phyloP scores from a whole-genome alignment of 31 red algal species.

The Endocladia muricata region DNA sequence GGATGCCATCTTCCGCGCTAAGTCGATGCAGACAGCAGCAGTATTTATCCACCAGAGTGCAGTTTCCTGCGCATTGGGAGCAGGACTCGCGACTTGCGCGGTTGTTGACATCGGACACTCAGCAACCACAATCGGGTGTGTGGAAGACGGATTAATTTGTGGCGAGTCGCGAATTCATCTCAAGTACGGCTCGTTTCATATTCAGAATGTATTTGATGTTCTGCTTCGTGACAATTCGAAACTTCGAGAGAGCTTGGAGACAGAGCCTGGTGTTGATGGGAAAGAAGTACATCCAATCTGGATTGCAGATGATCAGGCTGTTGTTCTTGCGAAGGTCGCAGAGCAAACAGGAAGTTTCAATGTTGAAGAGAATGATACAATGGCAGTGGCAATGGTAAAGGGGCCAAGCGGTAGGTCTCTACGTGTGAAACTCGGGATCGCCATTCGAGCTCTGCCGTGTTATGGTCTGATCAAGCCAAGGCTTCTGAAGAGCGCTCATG shows the following conservation, averaged over 20 bases:
- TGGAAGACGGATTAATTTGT: conserved; percentile 55
- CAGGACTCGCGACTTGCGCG: conserved; percentile 41
- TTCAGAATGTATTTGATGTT: conserved; percentile 53
- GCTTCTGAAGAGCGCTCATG: conserved; percentile 34
- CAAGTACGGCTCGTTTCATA: conserved; percentile 54
- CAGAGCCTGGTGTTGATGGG: not conserved
- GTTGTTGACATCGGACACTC: conserved; percentile 72
- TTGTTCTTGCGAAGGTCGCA: conserved; percentile 22
- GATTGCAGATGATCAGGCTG: conserved; percentile 16
- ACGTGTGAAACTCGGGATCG: conserved; percentile 54
- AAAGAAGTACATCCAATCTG: not conserved
- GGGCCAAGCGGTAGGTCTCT: conserved; percentile 40
- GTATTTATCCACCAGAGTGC: conserved; percentile 65
- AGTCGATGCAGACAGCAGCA: conserved; percentile 38
- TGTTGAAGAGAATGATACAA: conserved; percentile 64
- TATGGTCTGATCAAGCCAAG: conserved; percentile 56
- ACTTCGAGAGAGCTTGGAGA: conserved; percentile 21
- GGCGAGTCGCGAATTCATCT: conserved; percentile 63
- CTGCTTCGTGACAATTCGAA: conserved; percentile 21
- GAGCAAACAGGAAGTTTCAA: conserved; percentile 54
- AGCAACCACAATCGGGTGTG: conserved; percentile 53
- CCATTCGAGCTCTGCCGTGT: conserved; percentile 45
- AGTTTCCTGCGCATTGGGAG: conserved; percentile 59
- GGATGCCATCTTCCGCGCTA: conserved; percentile 35
- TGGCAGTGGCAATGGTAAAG: conserved; percentile 40